A percentile compares a stretch with the other conserved stretches of the same genome.
Conservation (phyloP, 176 grass and related monocot genomes). For the Paspalum notatum region DNA sequence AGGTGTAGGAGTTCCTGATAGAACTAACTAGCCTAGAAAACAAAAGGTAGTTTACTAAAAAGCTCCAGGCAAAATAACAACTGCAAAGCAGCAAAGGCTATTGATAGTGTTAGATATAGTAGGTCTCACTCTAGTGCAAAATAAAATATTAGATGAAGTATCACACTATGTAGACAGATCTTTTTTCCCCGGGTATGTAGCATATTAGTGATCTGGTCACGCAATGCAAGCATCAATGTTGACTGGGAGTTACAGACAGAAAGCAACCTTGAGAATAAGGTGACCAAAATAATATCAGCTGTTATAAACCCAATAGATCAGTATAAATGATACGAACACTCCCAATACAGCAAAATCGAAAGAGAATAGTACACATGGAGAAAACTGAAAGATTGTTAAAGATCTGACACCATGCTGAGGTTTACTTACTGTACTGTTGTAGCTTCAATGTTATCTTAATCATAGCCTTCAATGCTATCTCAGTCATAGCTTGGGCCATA, state of each 20-base stretch:
- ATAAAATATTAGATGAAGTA: conserved; percentile 9
- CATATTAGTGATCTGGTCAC: background rate
- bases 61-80: conserved; percentile 10
- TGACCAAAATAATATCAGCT: background rate
- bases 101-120: background rate
- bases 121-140: background rate
- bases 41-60: background rate
- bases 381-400: background rate
- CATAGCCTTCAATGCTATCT: conserved; percentile 41
- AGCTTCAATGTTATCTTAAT: conserved; percentile 34
- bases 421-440: conserved; percentile 35
- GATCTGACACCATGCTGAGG: background rate
- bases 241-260: conserved; percentile 1
- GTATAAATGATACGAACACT: background rate
- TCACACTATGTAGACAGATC: background rate
- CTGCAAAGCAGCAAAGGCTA: background rate
- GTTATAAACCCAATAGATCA: background rate
- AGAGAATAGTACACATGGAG: background rate
- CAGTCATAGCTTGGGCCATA: conserved; percentile 55
- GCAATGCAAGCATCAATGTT: background rate
- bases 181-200: background rate
- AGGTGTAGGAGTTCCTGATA: background rate
- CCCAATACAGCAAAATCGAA: background rate
- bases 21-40: background rate
- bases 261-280: background rate